Conservation (phyloP, 2,329 filamentous ascomycete genomes). For the Conoideocrella luteorostrata region DNA sequence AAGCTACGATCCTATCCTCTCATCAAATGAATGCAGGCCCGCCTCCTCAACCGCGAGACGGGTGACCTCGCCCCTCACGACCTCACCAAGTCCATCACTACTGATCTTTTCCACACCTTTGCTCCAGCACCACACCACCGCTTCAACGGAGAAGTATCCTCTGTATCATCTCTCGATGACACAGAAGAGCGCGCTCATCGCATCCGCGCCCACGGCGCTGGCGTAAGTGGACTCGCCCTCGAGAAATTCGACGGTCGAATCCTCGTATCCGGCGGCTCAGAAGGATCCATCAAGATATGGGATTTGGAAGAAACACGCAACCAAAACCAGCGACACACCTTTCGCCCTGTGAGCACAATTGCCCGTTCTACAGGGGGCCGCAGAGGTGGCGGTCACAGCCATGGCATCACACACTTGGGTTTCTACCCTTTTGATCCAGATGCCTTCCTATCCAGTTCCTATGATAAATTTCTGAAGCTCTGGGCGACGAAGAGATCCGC, state of each 20-base stretch:
- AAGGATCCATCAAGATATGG: slow-evolving; percentile 81
- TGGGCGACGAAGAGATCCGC: slow-evolving; percentile 60
- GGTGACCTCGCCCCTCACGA: slow-evolving; percentile 58
- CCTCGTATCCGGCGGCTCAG: slow-evolving; percentile 77
- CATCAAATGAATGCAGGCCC: slow-evolving; percentile 66
- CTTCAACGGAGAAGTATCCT: slow-evolving; percentile 52
- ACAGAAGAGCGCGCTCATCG: slow-evolving; percentile 26
- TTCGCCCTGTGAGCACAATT: slow-evolving; percentile 47
- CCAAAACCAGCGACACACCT: slow-evolving; percentile 39
- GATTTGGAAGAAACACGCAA: slow-evolving; percentile 62
- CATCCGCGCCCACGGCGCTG: slow-evolving; percentile 65
- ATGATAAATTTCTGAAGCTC: slow-evolving; percentile 70
- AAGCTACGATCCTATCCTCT: slow-evolving; percentile 9
- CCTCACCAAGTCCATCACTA: slow-evolving; percentile 60
- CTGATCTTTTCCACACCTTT: slow-evolving; percentile 62
- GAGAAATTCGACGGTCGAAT: slow-evolving; percentile 74
- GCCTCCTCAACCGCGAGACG: slow-evolving; percentile 68
- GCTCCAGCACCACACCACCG: slow-evolving; percentile 59
- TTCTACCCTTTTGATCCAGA: slow-evolving; percentile 75
- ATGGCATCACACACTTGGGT: slow-evolving; percentile 67
- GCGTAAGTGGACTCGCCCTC: slow-evolving; percentile 71
- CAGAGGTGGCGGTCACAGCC: slow-evolving; percentile 44
- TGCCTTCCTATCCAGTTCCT: slow-evolving; percentile 71
- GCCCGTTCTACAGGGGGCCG: slow-evolving; percentile 31
- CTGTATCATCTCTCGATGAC: slow-evolving; percentile 9